Conservation (phyloP, 495 filamentous ascomycete species). For the Melanomma pulvis-pyrius region DNA sequence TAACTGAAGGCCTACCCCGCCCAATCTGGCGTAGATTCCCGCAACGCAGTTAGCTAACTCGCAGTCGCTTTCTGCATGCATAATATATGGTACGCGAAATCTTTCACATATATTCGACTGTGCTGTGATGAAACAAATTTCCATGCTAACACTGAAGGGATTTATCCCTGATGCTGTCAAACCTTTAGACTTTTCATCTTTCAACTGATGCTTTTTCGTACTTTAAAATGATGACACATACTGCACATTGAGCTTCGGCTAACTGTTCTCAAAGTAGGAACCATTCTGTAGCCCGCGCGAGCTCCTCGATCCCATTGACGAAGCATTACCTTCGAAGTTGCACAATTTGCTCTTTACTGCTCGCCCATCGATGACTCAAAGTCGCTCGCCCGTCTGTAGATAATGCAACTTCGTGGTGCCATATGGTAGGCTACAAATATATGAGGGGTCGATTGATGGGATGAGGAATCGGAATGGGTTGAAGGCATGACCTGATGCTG, state of each 20-base stretch:
- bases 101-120: background rate
- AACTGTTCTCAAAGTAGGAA: background rate
- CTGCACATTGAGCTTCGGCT: background rate
- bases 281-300: background rate
- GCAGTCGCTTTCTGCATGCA: background rate
- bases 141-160: constrained; percentile 37
- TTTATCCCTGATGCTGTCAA: constrained; percentile 20
- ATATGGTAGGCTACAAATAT: too few relatives aligned
- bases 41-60: background rate
- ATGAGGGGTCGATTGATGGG: too few relatives aligned
- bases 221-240: background rate
- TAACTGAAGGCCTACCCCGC: background rate
- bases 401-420: too few relatives aligned
- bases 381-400: too few relatives aligned
- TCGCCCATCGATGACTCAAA: too few relatives aligned
- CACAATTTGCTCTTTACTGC: too few relatives aligned
- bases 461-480: too few relatives aligned
- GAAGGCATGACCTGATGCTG: too few relatives aligned
- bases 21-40: background rate
- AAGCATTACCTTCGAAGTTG: background rate
- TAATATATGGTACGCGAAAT: constrained; percentile 8
- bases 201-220: constrained; percentile 27
- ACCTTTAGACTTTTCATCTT: constrained; percentile 37
- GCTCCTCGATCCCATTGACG: background rate
- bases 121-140: constrained; percentile 33